These are phyloP conservation scores for Sugiyamaella grinbergsii DNA, from an alignment of 1,139 yeast genomes.

Conservation along the genomic window DNA sequence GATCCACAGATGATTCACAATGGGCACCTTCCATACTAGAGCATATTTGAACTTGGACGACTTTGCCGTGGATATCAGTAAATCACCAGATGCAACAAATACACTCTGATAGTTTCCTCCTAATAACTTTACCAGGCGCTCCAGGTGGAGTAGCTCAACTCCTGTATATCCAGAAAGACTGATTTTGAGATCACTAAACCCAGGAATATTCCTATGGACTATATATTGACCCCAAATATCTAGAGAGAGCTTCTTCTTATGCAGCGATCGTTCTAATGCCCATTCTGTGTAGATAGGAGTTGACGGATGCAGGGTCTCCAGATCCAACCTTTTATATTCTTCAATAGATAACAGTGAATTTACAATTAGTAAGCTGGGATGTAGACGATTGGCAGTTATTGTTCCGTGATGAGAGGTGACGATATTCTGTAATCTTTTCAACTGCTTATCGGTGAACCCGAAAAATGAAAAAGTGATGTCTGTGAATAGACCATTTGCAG, in stretches of 20 bases:
- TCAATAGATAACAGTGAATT: constrained; percentile 31
- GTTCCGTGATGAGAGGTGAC: constrained; percentile 45
- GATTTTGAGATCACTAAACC: constrained; percentile 49
- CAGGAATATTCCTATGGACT: constrained; percentile 45
- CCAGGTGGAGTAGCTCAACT: constrained; percentile 74
- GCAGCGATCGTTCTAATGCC: constrained; percentile 79
- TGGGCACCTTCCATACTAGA: constrained; percentile 57
- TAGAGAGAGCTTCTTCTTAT: constrained; percentile 53
- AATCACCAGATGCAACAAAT: constrained; percentile 59
- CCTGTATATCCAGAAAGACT: constrained; percentile 83
- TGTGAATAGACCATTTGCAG: constrained; percentile 30
- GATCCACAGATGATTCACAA: constrained; percentile 55
- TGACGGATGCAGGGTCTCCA: background rate
- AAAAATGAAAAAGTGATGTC: constrained; percentile 29
- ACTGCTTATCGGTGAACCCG: constrained; percentile 34
- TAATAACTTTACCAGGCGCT: constrained; percentile 54
- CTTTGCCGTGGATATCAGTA: constrained; percentile 62
- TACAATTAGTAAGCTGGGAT: constrained; percentile 32
- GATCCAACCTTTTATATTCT: constrained; percentile 1
- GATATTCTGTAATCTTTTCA: constrained; percentile 38
- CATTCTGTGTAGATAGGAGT: constrained; percentile 59
- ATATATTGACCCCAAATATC: constrained; percentile 80
- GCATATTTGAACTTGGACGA: constrained; percentile 52
- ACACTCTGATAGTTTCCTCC: constrained; percentile 54
- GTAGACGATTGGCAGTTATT: constrained; percentile 16